Conservation (phyloP, 805 yeast genomes). For the Torulaspora gathmanii region DNA sequence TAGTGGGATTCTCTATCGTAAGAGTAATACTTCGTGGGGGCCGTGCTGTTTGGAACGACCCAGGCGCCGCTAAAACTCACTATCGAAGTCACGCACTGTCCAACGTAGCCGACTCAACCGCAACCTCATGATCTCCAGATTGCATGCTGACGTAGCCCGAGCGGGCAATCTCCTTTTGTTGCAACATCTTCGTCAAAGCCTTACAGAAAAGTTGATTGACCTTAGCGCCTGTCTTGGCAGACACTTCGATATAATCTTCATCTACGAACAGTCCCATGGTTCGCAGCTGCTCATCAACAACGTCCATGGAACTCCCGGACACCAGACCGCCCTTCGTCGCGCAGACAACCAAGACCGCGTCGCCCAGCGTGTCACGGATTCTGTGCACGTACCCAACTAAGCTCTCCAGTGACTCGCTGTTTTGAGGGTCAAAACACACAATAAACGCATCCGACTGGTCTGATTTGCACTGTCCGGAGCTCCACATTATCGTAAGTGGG, state of each 20-base stretch:
- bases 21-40: not conserved
- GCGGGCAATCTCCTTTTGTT: constrained; percentile 1
- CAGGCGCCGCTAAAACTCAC: not conserved
- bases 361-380: constrained; percentile 20
- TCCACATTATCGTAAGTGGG: constrained; percentile 23
- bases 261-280: constrained; percentile 17
- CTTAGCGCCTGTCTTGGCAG: constrained; percentile 23
- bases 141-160: not conserved
- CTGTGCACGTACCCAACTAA: constrained; percentile 19
- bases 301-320: constrained; percentile 13
- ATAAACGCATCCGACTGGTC: constrained; percentile 34
- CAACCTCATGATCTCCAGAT: not conserved
- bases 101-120: not conserved
- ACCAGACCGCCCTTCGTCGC: constrained; percentile 24
- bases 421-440: constrained; percentile 26
- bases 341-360: constrained; percentile 24
- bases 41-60: not conserved
- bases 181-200: constrained; percentile 14
- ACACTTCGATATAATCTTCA: constrained; percentile 20
- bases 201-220: constrained; percentile 16
- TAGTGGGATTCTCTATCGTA: no score
- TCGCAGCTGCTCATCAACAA: constrained; percentile 14
- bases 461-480: constrained; percentile 22
- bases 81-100: not conserved
- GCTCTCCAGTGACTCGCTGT: constrained; percentile 20